Percentiles rank a stretch among this genome's conserved stretches.
Evolutionary conservation across 495 filamentous ascomycete genomes (phyloP).

Genomic region (Podospora tetraspora): DNA sequence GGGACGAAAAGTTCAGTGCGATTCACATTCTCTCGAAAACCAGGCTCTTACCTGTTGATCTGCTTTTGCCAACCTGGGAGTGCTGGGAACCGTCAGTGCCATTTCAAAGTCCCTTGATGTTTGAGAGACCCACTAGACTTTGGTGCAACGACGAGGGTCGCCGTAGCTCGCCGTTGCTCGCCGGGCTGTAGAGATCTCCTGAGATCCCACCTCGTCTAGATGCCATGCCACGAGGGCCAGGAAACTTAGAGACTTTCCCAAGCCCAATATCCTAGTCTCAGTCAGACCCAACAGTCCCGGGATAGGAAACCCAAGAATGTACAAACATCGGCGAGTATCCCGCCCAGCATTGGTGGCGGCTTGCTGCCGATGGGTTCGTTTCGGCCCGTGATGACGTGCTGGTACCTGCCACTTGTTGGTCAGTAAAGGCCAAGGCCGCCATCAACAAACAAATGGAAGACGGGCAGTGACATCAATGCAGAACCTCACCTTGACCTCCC

Average conservation of each 20-base stretch:
- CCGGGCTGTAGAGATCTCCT: background rate
- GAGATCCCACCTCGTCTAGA: background rate
- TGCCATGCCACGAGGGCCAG: background rate
- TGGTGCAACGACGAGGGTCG: background rate
- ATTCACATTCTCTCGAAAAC: background rate
- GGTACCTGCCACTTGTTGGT: background rate
- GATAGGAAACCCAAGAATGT: background rate
- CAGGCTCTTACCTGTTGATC: background rate
- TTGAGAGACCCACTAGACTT: background rate
- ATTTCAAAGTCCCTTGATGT: too few relatives aligned
- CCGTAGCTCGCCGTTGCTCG: background rate
- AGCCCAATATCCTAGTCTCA: background rate
- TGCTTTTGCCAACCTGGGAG: background rate
- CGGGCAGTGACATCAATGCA: background rate
- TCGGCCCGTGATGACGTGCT: background rate
- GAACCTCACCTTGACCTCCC: background rate
- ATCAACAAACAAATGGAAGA: background rate
- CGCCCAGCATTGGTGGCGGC: background rate
- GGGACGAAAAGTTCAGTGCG: conserved; percentile 23
- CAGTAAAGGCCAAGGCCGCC: background rate
- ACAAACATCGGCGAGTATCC: background rate
- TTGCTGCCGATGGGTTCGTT: background rate
- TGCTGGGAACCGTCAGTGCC: background rate
- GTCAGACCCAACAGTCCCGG: background rate
- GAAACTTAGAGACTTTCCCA: background rate